These are phyloP conservation scores for Neospermospora avenae DNA, from an alignment of 2,329 filamentous ascomycete genomes.

Conservation along the genomic window DNA sequence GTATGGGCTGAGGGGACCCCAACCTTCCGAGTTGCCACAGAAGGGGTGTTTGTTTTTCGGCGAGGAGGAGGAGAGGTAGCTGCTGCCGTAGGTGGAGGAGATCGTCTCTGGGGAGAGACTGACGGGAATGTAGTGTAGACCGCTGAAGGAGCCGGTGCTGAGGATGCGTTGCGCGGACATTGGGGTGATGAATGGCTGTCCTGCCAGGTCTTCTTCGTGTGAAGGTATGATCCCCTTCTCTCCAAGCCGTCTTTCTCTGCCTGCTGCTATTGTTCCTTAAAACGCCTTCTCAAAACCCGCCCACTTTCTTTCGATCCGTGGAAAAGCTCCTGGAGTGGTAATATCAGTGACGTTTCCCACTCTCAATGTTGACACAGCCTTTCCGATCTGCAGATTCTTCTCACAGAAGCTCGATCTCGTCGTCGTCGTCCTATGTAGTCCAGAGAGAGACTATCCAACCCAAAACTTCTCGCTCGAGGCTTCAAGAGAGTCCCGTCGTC, in stretches of 20 bases:
- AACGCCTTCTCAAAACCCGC: neutral
- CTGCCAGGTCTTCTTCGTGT: neutral
- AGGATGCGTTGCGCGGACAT: conserved; percentile 26
- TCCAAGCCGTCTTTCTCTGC: neutral
- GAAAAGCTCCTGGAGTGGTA: neutral
- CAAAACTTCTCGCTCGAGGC: neutral
- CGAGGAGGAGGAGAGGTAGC: conserved; percentile 56
- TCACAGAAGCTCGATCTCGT: neutral
- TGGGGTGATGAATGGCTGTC: neutral
- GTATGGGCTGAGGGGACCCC: conserved; percentile 85
- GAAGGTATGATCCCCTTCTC: neutral
- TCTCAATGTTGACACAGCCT: neutral
- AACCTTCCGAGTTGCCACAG: conserved; percentile 88
- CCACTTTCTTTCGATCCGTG: neutral
- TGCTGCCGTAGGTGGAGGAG: conserved; percentile 39
- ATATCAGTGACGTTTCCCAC: neutral
- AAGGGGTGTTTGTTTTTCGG: conserved; percentile 51
- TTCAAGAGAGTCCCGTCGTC: neutral
- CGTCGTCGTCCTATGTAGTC: neutral
- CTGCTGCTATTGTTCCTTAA: neutral
- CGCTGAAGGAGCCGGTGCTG: conserved; percentile 59
- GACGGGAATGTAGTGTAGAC: conserved; percentile 44
- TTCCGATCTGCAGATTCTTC: neutral
- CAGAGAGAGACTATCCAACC: neutral
- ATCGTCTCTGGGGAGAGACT: conserved; percentile 5